Evolutionary conservation across 2,329 filamentous ascomycete genomes (phyloP), one percentile per base, ranked within the genome.

Genomic region (Teratosphaeria viscida): DNA sequence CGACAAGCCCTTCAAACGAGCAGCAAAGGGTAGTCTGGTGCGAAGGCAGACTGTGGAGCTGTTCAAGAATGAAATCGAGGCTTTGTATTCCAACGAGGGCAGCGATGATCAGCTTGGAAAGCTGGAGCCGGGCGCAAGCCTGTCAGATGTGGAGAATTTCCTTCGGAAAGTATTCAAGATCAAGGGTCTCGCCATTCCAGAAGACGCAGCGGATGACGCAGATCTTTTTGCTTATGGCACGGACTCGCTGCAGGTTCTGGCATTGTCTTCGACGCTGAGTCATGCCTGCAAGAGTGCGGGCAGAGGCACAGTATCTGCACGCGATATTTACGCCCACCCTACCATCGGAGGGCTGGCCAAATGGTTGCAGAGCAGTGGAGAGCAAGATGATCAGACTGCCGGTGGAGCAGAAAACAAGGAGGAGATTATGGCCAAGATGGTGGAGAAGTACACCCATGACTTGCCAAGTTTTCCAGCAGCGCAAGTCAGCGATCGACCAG

Each of bases 21-120:
- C 79, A 0, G 73, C 76, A 14, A 81, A 82, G 64, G 75, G 77
- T 0, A 78, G 73, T 0, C 71, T 79, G 3, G 76, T 77, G 65
- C 73, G 78, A 3, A 69, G 69, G 0, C 70, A 72, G 0, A 78
- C 78, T 7, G 34, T 57, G 14, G 61, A 65, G 2, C 65, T 75
- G 1, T 81, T 79, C 49, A 65, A 65, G 2, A 62, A 73, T 2
- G 78, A 80, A 58, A 80, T 82, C 49, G 74, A 80, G 4, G 68
- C 70, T 0, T 68, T 81, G 6, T 81, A 81, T 63, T 55, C 54
- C 12, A 57, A 60, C 35, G 59, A 64, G 26, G 57, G 56, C 14
- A 60, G 55, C n/a, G 60, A 61, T 7, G 60, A 65, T 19, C 26
- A 62, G 35, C 53, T 63, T 43, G 60, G 47, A 16, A 57, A 65